phyloP scores from a whole-genome alignment of 805 yeast genomes.

The Candida berthetii region DNA sequence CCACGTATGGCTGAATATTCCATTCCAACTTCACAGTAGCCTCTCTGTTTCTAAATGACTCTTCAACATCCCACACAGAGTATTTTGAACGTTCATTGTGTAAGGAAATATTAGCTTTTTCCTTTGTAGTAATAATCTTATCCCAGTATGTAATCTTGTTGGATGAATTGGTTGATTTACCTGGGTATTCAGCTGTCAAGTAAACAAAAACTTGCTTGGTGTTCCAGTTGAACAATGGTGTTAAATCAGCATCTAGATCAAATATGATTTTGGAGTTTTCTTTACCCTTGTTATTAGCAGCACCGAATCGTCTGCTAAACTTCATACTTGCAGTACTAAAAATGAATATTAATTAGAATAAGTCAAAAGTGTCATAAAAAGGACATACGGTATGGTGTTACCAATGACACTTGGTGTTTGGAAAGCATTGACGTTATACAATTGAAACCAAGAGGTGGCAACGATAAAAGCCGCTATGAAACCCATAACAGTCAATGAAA shows the following conservation, averaged over 20 bases:
- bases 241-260: conserved; percentile 68
- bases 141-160: conserved; percentile 91
- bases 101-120: conserved; percentile 53
- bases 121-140: conserved; percentile 54
- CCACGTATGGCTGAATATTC: conserved; percentile 91
- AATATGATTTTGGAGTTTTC: conserved; percentile 71
- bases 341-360: not conserved
- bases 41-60: conserved; percentile 48
- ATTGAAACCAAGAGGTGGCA: conserved; percentile 41
- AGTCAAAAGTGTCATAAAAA: not conserved
- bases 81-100: conserved; percentile 61
- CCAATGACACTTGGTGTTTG: conserved; percentile 29
- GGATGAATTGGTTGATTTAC: conserved; percentile 26
- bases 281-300: conserved; percentile 56
- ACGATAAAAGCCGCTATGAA: conserved; percentile 42
- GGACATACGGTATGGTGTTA: conserved; percentile 26
- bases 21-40: conserved; percentile 73
- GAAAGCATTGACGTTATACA: conserved; percentile 40
- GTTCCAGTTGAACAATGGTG: conserved; percentile 90
- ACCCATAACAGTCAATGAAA: conserved; percentile 44
- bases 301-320: conserved; percentile 61
- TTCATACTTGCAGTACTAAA: conserved; percentile 34
- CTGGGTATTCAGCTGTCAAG: conserved; percentile 74
- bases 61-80: conserved; percentile 80
- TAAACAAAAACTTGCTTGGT: conserved; percentile 95